phyloP scores from a whole-genome alignment of 768 basidiomycete genomes.

The Kwoniella pini region DNA sequence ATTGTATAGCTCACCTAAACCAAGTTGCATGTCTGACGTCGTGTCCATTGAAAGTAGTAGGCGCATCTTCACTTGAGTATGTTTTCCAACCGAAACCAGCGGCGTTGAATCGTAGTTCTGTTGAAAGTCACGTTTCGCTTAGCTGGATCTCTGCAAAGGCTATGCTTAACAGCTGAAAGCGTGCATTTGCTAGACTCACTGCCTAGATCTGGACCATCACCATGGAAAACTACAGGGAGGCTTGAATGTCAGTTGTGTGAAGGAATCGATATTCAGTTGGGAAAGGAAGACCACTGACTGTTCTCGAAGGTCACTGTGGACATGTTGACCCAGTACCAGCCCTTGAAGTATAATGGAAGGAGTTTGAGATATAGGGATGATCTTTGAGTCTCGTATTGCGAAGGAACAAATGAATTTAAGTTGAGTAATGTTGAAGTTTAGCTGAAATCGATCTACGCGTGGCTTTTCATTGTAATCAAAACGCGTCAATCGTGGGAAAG shows the following conservation, averaged over 20 bases:
- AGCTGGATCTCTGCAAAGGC: no score
- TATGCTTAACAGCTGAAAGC: no score
- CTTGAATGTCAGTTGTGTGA: background rate
- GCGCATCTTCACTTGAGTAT: conserved; percentile 65
- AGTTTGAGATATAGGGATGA: no score
- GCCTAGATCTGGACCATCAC: conserved; percentile 69
- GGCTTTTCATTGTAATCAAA: background rate
- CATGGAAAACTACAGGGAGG: conserved; percentile 64
- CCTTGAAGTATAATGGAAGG: no score
- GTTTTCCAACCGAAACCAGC: conserved; percentile 92
- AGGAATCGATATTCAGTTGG: no score
- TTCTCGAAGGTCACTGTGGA: conserved; percentile 25
- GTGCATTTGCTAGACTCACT: conserved; percentile 60
- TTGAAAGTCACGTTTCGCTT: no score
- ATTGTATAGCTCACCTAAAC: conserved; percentile 35
- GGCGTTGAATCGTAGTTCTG: conserved; percentile 74
- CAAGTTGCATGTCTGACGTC: conserved; percentile 44
- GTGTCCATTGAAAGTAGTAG: conserved; percentile 34
- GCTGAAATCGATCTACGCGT: background rate
- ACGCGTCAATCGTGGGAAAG: conserved; percentile 18
- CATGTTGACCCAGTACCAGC: background rate
- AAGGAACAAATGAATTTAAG: background rate
- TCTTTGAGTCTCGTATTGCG: background rate
- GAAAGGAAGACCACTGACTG: conserved; percentile 4
- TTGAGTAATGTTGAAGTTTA: conserved; percentile 5